A percentile compares a stretch with the other conserved stretches of the same genome.
These are phyloP conservation scores for Suhomyces coccinellae DNA, from an alignment of 1,139 yeast genomes.

Conservation along the genomic window DNA sequence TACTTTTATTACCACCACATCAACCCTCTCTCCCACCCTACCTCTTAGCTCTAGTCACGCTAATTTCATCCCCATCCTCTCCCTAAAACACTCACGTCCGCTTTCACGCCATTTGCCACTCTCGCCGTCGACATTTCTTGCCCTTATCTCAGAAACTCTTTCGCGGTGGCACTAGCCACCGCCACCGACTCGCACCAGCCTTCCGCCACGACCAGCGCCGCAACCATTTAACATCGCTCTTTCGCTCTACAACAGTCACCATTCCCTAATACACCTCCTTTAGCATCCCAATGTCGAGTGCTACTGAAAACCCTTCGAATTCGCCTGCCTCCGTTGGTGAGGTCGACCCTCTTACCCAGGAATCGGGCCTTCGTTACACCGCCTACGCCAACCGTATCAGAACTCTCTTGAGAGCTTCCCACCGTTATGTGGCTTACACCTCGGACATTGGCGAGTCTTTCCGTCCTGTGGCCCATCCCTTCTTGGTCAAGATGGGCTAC, in stretches of 20 bases:
- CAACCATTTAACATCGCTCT: no score
- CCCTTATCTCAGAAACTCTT: no score
- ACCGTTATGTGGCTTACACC: constrained; percentile 82
- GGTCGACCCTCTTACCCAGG: constrained; percentile 37
- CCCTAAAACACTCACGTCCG: no score
- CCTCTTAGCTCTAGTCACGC: no score
- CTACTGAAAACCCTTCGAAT: constrained; percentile 7
- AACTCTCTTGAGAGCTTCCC: constrained; percentile 72
- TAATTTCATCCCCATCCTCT: no score
- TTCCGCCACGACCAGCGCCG: no score
- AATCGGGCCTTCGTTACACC: constrained; percentile 66
- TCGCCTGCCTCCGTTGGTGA: constrained; percentile 12
- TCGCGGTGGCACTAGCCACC: no score
- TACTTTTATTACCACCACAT: no score
- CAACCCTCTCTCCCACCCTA: no score
- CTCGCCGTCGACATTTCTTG: no score
- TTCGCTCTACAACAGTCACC: not conserved
- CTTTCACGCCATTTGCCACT: no score
- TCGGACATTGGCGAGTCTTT: constrained; percentile 90
- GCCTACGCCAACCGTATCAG: constrained; percentile 78
- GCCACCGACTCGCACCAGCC: no score
- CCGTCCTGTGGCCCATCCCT: constrained; percentile 79
- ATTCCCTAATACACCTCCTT: not conserved
- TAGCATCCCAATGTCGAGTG: not conserved
- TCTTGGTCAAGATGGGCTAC: constrained; percentile 62